Conservation (phyloP, 2,329 filamentous ascomycete genomes). For the Diaporthe ampelina region DNA sequence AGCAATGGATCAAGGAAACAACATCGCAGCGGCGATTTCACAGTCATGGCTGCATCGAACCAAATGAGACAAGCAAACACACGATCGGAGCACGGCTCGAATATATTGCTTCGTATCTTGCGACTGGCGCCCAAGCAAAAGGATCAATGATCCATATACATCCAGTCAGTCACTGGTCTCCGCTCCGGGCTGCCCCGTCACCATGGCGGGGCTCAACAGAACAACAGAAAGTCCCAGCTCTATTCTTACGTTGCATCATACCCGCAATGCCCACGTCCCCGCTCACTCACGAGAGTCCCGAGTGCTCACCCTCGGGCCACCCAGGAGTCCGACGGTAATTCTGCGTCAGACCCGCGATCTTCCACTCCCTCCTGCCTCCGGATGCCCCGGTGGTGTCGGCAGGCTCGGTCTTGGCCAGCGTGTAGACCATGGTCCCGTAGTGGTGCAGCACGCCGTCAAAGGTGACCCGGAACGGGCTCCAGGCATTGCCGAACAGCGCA, state of each 20-base stretch:
- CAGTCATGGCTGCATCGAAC: background rate
- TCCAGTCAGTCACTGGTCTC: background rate
- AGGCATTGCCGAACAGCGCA: conserved; percentile 35
- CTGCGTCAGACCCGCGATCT: conserved; percentile 38
- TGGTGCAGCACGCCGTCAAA: conserved; percentile 39
- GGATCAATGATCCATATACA: background rate
- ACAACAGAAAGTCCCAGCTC: background rate
- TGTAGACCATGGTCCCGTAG: conserved; percentile 40
- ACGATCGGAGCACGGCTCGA: background rate
- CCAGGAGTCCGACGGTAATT: conserved; percentile 38
- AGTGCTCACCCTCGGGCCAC: conserved; percentile 28
- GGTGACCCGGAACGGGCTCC: conserved; percentile 38
- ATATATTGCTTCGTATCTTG: conserved; percentile 18
- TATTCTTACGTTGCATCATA: background rate
- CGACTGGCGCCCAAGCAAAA: conserved; percentile 6
- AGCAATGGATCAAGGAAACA: background rate
- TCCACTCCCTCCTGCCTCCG: conserved; percentile 21
- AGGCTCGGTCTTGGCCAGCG: conserved; percentile 31
- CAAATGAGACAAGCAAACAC: background rate
- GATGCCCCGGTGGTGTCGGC: background rate
- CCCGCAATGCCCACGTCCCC: background rate
- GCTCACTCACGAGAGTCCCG: background rate
- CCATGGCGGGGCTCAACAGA: background rate
- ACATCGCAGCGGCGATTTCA: background rate
- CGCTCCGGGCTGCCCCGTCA: background rate